phyloP scores from a whole-genome alignment of 129 eudicot genomes.

The Centella asiatica region DNA sequence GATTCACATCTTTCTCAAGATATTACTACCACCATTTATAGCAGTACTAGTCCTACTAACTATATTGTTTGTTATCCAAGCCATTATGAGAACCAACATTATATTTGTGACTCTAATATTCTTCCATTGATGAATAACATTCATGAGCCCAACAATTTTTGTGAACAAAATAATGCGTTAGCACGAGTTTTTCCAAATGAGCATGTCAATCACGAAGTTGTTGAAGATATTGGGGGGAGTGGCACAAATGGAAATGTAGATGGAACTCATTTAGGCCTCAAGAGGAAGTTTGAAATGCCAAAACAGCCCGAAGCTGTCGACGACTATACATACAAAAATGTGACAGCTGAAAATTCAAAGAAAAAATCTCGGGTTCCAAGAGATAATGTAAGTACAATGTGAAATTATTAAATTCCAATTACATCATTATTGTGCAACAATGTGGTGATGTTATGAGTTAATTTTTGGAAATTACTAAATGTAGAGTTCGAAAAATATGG shows the following conservation, averaged over 20 bases:
- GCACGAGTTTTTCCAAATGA: slow-evolving; percentile 30
- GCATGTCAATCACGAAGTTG: slow-evolving; percentile 18
- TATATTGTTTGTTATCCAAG: slow-evolving; percentile 21
- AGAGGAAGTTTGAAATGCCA: slow-evolving; percentile 41
- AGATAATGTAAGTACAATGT: slow-evolving; percentile 46
- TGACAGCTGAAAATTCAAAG: slow-evolving; percentile 31
- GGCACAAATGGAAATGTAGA: slow-evolving; percentile 25
- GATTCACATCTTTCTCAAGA: slow-evolving; percentile 46
- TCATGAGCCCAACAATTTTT: slow-evolving; percentile 18
- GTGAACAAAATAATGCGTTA: slow-evolving; percentile 16
- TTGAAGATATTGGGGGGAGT: slow-evolving; percentile 15
- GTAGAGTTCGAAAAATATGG: slow-evolving; percentile 36
- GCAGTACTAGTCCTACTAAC: slow-evolving; percentile 26
- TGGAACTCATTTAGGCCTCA: slow-evolving; percentile 18
- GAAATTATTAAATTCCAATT: neutral
- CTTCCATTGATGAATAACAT: slow-evolving; percentile 13
- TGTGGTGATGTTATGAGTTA: neutral
- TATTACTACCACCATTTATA: slow-evolving; percentile 23
- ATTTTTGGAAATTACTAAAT: neutral
- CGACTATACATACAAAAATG: slow-evolving; percentile 1
- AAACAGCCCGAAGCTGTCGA: slow-evolving; percentile 14
- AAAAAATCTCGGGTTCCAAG: slow-evolving; percentile 53
- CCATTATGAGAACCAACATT: slow-evolving; percentile 16
- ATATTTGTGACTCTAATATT: slow-evolving; percentile 16
- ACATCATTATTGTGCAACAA: neutral